Conservation (phyloP, 2,329 filamentous ascomycete species). For the Ascomycota sp. region DNA sequence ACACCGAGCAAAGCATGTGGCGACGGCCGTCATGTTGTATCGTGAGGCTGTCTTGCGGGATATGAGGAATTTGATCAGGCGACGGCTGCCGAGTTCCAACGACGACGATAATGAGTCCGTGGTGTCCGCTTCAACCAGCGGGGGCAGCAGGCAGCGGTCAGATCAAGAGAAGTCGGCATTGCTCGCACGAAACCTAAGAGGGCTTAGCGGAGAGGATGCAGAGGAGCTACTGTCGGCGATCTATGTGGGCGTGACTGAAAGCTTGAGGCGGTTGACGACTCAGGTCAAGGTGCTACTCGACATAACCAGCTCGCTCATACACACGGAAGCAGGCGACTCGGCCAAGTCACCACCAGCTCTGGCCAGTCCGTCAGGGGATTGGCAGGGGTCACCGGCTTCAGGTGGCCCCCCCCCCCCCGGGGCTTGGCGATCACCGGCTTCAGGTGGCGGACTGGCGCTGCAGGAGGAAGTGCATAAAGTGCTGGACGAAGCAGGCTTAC, state of each 20-base stretch:
- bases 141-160: constrained; percentile 44
- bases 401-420: too few species aligned
- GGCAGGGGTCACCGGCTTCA: constrained; percentile 6
- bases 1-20: constrained; percentile 62
- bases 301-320: constrained; percentile 57
- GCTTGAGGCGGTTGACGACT: constrained; percentile 62
- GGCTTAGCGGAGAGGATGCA: constrained; percentile 64
- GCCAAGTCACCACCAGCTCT: constrained; percentile 27
- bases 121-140: constrained; percentile 62
- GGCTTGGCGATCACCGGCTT: constrained; percentile 5
- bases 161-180: constrained; percentile 82
- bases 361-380: constrained; percentile 25
- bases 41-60: constrained; percentile 70
- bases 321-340: constrained; percentile 16
- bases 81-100: constrained; percentile 73
- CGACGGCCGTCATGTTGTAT: constrained; percentile 64
- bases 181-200: constrained; percentile 69
- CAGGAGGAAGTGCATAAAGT: constrained; percentile 61
- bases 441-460: constrained; percentile 20
- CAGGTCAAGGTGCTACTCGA: constrained; percentile 92
- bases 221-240: constrained; percentile 66
- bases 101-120: constrained; percentile 88
- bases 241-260: constrained; percentile 77
- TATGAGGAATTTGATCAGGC: constrained; percentile 65
- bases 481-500: constrained; percentile 55